Conservation (phyloP, 2,329 filamentous ascomycete species). For the Lomentospora prolificans region DNA sequence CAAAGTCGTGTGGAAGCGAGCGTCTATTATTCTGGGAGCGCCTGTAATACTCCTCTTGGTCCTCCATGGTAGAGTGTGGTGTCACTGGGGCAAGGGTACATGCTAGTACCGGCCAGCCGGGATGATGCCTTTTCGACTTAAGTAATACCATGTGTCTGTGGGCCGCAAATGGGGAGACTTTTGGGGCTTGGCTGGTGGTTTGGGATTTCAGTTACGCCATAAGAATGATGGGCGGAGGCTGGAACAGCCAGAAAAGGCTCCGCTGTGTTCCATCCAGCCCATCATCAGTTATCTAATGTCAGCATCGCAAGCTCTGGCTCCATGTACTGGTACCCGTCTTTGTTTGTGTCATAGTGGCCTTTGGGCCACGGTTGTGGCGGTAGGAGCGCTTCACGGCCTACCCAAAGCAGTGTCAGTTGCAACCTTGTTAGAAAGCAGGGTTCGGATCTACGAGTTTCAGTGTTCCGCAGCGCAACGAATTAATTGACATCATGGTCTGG, state of each 20-base stretch:
- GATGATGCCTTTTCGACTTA: background rate
- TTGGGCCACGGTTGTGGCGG: background rate
- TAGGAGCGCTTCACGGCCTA: background rate
- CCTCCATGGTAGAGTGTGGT: background rate
- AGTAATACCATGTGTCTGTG: background rate
- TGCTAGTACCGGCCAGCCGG: background rate
- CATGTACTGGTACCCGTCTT: background rate
- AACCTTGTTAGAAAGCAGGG: background rate
- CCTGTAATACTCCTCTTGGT: background rate
- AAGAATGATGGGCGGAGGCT: background rate
- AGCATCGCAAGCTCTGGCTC: background rate
- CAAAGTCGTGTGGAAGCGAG: background rate
- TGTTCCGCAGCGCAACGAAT: no score
- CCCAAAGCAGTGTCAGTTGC: background rate
- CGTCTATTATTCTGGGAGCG: background rate
- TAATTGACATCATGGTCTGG: no score
- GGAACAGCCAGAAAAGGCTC: background rate
- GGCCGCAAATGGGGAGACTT: background rate
- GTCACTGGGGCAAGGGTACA: background rate
- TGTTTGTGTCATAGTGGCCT: background rate
- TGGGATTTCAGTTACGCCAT: conserved; percentile 3
- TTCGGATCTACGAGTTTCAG: no score
- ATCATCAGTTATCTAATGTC: conserved; percentile 1
- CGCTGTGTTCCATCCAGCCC: background rate
- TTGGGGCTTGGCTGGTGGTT: background rate